A percentile compares a stretch with the other conserved stretches of the same genome.
Evolutionary conservation across 306 rosid genomes (phyloP).

Genomic region (Luffa acutangula): DNA sequence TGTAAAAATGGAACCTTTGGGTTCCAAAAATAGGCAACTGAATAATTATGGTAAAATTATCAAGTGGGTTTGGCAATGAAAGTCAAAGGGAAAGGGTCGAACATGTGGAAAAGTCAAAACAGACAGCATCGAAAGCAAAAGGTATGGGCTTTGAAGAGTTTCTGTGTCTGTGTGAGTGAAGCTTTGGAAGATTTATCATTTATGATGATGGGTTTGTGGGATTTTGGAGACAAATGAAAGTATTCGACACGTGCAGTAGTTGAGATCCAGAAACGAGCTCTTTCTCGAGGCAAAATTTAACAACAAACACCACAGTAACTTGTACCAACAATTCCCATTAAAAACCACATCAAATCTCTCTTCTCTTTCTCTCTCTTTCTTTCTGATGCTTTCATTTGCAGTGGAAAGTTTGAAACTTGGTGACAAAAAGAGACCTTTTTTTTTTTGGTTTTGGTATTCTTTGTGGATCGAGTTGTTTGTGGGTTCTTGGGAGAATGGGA

Average conservation of each 20-base stretch:
- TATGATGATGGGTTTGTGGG: background rate
- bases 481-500: too few relatives aligned
- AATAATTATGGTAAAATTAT: background rate
- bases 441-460: too few relatives aligned
- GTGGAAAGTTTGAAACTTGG: background rate
- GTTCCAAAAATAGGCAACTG: background rate
- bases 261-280: background rate
- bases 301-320: background rate
- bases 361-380: background rate
- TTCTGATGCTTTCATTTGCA: background rate
- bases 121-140: background rate
- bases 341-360: background rate
- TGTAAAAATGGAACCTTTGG: background rate
- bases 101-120: background rate
- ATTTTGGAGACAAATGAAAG: background rate
- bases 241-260: slow-evolving; percentile 1
- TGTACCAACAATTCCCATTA: background rate
- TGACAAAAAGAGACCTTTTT: background rate
- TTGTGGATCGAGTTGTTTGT: background rate
- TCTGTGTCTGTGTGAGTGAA: background rate
- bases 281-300: slow-evolving; percentile 2
- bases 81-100: slow-evolving; percentile 1
- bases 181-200: background rate
- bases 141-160: background rate
- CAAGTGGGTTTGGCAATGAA: background rate